Evolutionary conservation across 495 filamentous ascomycete species (phyloP).

Genomic region (Entonaema liquescens): DNA sequence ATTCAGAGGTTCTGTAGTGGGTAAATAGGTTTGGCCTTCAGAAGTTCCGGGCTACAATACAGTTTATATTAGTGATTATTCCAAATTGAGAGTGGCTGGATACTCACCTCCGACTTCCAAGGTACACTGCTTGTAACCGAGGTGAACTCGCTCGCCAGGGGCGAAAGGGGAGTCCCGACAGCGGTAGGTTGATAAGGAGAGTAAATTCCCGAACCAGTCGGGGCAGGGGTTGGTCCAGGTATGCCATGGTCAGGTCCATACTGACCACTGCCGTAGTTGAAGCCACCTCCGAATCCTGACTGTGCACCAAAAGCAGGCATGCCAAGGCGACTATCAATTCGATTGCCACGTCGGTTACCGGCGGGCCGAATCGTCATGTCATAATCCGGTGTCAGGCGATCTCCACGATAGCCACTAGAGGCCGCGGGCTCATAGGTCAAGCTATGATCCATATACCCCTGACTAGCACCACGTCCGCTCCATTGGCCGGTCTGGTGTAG

Average conservation of each 20-base stretch:
- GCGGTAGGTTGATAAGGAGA: slow-evolving; percentile 73
- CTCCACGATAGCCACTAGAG: slow-evolving; percentile 53
- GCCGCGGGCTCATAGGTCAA: slow-evolving; percentile 41
- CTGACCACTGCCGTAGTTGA: slow-evolving; percentile 40
- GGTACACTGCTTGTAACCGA: slow-evolving; percentile 47
- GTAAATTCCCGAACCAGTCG: slow-evolving; percentile 60
- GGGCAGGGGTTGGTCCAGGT: slow-evolving; percentile 40
- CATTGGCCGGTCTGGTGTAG: slow-evolving; percentile 49
- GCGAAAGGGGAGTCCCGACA: slow-evolving; percentile 82
- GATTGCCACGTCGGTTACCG: slow-evolving; percentile 49
- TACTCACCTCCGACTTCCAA: slow-evolving; percentile 65
- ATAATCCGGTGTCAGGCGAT: slow-evolving; percentile 57
- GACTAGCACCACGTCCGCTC: slow-evolving; percentile 50
- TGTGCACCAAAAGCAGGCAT: slow-evolving; percentile 35
- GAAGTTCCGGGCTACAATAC: slow-evolving; percentile 53
- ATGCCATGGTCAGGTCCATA: slow-evolving; percentile 49
- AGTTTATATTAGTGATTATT: slow-evolving; percentile 19
- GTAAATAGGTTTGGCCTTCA: slow-evolving; percentile 79
- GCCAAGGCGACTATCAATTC: slow-evolving; percentile 54
- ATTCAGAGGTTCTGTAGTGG: slow-evolving; percentile 92
- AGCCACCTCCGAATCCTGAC: slow-evolving; percentile 23
- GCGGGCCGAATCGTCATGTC: slow-evolving; percentile 52
- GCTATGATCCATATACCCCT: slow-evolving; percentile 44
- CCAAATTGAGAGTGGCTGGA: background rate
- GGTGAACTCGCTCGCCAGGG: slow-evolving; percentile 84